These are phyloP conservation scores for Podaxis carcinomalis DNA, from an alignment of 768 basidiomycete species.

Conservation along the genomic window DNA sequence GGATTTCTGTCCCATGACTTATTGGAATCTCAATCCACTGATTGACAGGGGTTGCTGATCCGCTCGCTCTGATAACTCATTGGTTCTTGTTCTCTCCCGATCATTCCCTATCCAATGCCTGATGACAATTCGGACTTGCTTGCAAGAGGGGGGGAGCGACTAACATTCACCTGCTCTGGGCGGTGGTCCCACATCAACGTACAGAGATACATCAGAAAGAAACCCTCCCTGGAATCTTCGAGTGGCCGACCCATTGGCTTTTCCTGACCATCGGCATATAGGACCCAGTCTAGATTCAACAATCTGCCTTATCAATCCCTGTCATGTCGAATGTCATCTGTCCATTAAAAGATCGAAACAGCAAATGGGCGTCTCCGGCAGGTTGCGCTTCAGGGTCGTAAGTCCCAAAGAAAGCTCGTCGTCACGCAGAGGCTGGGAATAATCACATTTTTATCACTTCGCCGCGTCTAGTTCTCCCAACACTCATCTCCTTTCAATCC, in stretches of 20 bases:
- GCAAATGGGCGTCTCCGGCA: background rate
- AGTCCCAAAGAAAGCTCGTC: background rate
- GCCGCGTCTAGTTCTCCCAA: background rate
- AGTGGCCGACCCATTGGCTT: background rate
- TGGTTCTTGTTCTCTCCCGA: background rate
- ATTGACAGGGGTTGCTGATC: conserved; percentile 10
- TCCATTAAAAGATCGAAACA: background rate
- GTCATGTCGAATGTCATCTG: conserved; percentile 7
- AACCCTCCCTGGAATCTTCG: background rate
- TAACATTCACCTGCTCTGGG: background rate
- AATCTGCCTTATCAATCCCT: background rate
- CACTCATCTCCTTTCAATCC: background rate
- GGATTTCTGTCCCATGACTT: conserved; percentile 8
- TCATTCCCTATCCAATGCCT: background rate
- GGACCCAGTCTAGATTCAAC: background rate
- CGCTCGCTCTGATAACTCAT: background rate
- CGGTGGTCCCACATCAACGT: background rate
- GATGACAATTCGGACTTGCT: background rate
- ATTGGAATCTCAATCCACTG: background rate
- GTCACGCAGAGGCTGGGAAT: background rate
- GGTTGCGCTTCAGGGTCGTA: background rate
- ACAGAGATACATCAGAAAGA: background rate
- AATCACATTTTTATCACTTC: background rate
- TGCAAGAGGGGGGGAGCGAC: background rate
- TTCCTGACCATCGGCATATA: background rate